A percentile compares a stretch with the other conserved stretches of the same genome.
phyloP scores from a whole-genome alignment of 2,329 filamentous ascomycete species.

The Pseudovirgaria hyperparasitica region DNA sequence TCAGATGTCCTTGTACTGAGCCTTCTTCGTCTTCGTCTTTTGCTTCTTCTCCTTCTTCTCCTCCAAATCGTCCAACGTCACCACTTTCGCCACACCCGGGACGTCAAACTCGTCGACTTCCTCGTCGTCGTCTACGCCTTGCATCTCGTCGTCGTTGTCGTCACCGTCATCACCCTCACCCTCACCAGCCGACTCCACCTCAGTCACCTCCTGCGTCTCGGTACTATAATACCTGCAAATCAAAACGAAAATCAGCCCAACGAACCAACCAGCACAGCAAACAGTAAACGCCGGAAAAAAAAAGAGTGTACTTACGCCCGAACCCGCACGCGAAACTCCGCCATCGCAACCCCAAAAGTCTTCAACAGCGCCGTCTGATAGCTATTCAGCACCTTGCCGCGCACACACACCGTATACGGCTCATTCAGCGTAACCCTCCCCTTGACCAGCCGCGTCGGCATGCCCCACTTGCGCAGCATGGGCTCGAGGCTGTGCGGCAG shows the following conservation, averaged over 20 bases:
- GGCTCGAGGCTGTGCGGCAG: conserved; percentile 83
- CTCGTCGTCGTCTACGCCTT: too few species aligned
- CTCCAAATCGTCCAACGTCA: too few species aligned
- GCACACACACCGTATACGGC: conserved; percentile 66
- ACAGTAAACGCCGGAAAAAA: background rate
- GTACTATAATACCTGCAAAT: conserved; percentile 47
- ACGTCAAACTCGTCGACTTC: too few species aligned
- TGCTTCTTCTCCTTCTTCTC: too few species aligned
- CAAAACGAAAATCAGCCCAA: conserved; percentile 7
- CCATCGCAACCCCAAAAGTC: conserved; percentile 80
- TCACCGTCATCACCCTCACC: too few species aligned
- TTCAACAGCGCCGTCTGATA: conserved; percentile 89
- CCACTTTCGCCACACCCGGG: too few species aligned
- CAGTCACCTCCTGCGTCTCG: conserved; percentile 46
- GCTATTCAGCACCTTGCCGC: conserved; percentile 75
- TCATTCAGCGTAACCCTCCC: conserved; percentile 72
- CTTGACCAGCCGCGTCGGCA: conserved; percentile 80
- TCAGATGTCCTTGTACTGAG: too few species aligned
- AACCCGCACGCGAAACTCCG: conserved; percentile 76
- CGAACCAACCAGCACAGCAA: background rate
- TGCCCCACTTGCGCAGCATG: conserved; percentile 73
- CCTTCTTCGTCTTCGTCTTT: too few species aligned
- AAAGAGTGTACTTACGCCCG: conserved; percentile 45
- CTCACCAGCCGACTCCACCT: conserved; percentile 26
- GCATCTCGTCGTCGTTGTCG: too few species aligned